These are phyloP conservation scores for Sphaerobolus stellatus DNA, from an alignment of 1,284 basidiomycete species.

Conservation along the genomic window DNA sequence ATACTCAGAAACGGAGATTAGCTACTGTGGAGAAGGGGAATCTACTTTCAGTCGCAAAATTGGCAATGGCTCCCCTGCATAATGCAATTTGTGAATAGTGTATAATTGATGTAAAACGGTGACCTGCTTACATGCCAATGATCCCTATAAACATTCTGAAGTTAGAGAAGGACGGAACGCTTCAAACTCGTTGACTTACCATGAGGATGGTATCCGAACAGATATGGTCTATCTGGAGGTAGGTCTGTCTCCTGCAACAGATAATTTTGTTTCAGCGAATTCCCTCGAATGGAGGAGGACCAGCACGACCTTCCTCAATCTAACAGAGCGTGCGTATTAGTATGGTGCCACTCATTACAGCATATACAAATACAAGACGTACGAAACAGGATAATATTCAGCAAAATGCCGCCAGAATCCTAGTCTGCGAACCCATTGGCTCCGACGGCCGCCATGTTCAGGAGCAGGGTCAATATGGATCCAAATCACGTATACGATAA, in stretches of 20 bases:
- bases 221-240: constrained; percentile 86
- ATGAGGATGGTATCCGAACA: constrained; percentile 98
- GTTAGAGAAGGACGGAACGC: constrained; percentile 1
- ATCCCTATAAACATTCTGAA: constrained; percentile 52
- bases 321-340: neutral
- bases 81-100: neutral
- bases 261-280: neutral
- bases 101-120: neutral
- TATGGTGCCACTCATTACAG: neutral
- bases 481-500: constrained; percentile 86
- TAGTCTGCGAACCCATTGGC: constrained; percentile 72
- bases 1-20: too few relatives aligned
- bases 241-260: constrained; percentile 75
- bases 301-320: constrained; percentile 7
- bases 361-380: constrained; percentile 36
- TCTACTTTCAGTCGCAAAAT: constrained; percentile 89
- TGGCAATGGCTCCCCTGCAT: constrained; percentile 84
- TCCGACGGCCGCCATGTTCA: constrained; percentile 74
- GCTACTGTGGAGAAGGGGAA: too few relatives aligned
- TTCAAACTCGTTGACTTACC: constrained; percentile 47
- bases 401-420: constrained; percentile 84
- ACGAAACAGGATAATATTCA: constrained; percentile 92
- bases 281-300: too few relatives aligned
- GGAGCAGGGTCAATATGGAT: constrained; percentile 75
- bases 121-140: constrained; percentile 79